These are phyloP conservation scores for Blepharisma japonicum DNA, from an alignment of 73 alveolate species.

Conservation along the genomic window DNA sequence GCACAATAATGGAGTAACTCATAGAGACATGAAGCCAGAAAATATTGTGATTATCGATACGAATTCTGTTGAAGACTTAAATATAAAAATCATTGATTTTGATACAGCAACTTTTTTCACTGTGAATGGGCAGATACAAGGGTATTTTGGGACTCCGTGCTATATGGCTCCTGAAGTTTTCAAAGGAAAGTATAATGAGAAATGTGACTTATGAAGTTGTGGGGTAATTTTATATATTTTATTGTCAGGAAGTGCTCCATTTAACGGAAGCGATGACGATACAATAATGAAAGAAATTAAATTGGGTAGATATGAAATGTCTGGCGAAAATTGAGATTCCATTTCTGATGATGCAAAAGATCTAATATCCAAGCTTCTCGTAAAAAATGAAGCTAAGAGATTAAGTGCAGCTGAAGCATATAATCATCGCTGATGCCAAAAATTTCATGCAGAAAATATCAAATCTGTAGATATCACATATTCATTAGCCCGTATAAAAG, in stretches of 20 bases:
- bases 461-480: too few relatives aligned
- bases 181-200: constrained; percentile 18
- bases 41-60: constrained; percentile 62
- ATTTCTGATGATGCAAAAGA: constrained; percentile 29
- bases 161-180: constrained; percentile 31
- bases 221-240: constrained; percentile 7
- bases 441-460: too few relatives aligned
- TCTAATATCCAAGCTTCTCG: constrained; percentile 62
- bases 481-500: too few relatives aligned
- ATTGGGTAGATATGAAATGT: background rate
- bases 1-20: constrained; percentile 68
- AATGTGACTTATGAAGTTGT: constrained; percentile 27
- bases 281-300: background rate
- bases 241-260: background rate
- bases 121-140: background rate
- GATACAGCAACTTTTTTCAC: constrained; percentile 41
- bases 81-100: constrained; percentile 74
- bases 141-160: constrained; percentile 19
- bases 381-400: constrained; percentile 73
- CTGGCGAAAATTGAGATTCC: background rate
- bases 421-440: constrained; percentile 66
- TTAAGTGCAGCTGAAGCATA: constrained; percentile 66
- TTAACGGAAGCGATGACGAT: background rate
- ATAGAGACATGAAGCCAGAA: constrained; percentile 82
- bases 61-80: constrained; percentile 34